phyloP scores from a whole-genome alignment of 139 green algal species.

The Nannochloris sp. region DNA sequence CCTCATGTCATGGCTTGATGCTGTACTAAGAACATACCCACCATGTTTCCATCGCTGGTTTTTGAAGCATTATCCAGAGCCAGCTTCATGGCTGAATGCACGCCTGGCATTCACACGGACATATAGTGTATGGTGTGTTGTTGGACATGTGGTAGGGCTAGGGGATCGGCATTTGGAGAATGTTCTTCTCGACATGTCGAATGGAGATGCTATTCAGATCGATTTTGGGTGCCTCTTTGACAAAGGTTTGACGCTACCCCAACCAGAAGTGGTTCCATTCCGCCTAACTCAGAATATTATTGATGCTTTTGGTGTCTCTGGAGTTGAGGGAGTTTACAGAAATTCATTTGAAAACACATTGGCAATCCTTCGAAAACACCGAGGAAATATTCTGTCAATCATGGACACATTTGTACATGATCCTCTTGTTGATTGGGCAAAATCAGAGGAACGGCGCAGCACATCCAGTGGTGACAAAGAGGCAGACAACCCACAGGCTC shows the following conservation, averaged over 20 bases:
- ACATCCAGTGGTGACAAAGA: conserved; percentile 16
- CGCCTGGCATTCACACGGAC: conserved; percentile 70
- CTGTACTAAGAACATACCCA: conserved; percentile 62
- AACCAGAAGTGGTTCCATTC: conserved; percentile 93
- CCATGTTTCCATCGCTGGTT: conserved; percentile 81
- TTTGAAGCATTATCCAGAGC: conserved; percentile 64
- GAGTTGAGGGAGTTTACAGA: conserved; percentile 80
- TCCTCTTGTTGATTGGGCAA: conserved; percentile 87
- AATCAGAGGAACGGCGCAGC: not conserved
- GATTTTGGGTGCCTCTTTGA: conserved; percentile 98
- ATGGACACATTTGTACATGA: conserved; percentile 97
- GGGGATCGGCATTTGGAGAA: conserved; percentile 94
- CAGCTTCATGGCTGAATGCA: conserved; percentile 72
- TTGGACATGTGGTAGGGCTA: conserved; percentile 59
- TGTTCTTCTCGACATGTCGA: conserved; percentile 70
- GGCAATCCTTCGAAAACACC: conserved; percentile 48
- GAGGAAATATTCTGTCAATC: conserved; percentile 75
- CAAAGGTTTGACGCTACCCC: conserved; percentile 58
- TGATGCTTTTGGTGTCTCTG: conserved; percentile 82
- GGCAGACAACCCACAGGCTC: conserved; percentile 54
- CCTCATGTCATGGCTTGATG: conserved; percentile 25
- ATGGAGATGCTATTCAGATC: conserved; percentile 66
- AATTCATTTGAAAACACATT: conserved; percentile 80
- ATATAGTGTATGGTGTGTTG: conserved; percentile 56
- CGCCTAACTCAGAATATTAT: conserved; percentile 96